These are phyloP conservation scores for Trichoderma sp. DNA, from an alignment of 2,329 filamentous ascomycete species.

Conservation along the genomic window DNA sequence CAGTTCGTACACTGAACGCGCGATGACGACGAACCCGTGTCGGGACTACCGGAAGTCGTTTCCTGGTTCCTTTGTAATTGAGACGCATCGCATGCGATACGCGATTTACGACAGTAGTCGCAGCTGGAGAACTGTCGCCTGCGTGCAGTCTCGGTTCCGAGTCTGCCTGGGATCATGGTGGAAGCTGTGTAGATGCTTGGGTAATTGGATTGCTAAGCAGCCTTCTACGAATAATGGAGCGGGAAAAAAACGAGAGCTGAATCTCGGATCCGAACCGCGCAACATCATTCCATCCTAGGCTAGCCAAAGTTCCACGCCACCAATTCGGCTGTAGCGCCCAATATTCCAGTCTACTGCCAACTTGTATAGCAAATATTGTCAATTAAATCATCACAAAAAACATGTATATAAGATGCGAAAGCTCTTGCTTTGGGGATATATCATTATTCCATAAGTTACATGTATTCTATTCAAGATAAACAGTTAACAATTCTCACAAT, in stretches of 20 bases:
- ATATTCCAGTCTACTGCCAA: neutral
- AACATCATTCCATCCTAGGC: neutral
- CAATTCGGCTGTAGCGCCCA: neutral
- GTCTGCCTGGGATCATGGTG: neutral
- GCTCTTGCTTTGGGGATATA: accelerated
- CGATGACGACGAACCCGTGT: neutral
- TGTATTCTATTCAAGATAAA: neutral
- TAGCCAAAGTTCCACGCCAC: neutral
- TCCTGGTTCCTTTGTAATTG: neutral
- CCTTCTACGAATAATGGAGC: neutral
- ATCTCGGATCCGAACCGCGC: neutral
- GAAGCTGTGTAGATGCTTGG: neutral
- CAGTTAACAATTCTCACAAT: neutral
- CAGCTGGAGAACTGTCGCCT: conserved; percentile 6
- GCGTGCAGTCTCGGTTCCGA: neutral
- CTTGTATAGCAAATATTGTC: neutral
- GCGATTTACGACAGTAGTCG: neutral
- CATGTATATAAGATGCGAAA: neutral
- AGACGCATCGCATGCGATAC: conserved; percentile 7
- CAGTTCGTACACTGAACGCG: conserved; percentile 3
- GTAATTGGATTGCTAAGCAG: neutral
- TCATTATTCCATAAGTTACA: neutral
- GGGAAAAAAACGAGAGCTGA: neutral
- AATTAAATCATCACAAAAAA: neutral
- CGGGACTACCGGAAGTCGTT: neutral